Evolutionary conservation across 2,329 filamentous ascomycete species (phyloP).

Genomic region (Leptoxyphium fumago): DNA sequence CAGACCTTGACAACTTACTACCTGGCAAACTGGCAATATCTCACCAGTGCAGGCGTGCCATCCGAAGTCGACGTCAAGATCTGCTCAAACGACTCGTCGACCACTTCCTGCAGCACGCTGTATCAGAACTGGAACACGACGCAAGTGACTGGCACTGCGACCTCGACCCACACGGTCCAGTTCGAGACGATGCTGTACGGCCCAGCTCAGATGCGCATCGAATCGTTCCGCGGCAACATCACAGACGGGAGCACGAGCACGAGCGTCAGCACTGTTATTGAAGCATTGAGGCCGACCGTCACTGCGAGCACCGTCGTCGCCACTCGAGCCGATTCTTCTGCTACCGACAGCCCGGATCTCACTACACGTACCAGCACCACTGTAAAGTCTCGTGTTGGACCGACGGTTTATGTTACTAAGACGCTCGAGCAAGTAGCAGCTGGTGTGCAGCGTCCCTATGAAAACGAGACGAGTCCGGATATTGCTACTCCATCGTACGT

Average conservation of each 20-base stretch:
- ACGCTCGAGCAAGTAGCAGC: conserved; percentile 12
- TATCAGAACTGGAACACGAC: conserved; percentile 29
- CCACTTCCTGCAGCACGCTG: conserved; percentile 25
- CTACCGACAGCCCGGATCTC: conserved; percentile 15
- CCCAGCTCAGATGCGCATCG: conserved; percentile 21
- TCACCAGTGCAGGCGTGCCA: conserved; percentile 25
- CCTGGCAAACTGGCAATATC: conserved; percentile 28
- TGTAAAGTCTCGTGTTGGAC: conserved; percentile 7
- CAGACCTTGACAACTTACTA: conserved; percentile 29
- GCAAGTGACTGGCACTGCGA: conserved; percentile 23
- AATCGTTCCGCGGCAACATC: conserved; percentile 23
- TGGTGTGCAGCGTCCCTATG: background rate
- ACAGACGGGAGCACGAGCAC: conserved; percentile 25
- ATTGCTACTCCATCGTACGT: conserved; percentile 9
- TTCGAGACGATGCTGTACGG: conserved; percentile 26
- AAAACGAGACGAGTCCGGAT: background rate
- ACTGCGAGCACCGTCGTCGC: background rate
- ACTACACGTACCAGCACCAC: conserved; percentile 22
- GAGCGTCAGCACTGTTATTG: conserved; percentile 24
- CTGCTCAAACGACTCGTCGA: conserved; percentile 22
- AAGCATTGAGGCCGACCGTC: conserved; percentile 2
- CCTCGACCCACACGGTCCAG: conserved; percentile 22
- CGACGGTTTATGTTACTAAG: conserved; percentile 17
- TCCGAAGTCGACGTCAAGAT: conserved; percentile 27
- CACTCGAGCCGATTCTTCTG: background rate